A percentile compares a stretch with the other conserved stretches of the same genome.
phyloP scores from a whole-genome alignment of 176 grass and related monocot species.

The Calamus simplicifolius region DNA sequence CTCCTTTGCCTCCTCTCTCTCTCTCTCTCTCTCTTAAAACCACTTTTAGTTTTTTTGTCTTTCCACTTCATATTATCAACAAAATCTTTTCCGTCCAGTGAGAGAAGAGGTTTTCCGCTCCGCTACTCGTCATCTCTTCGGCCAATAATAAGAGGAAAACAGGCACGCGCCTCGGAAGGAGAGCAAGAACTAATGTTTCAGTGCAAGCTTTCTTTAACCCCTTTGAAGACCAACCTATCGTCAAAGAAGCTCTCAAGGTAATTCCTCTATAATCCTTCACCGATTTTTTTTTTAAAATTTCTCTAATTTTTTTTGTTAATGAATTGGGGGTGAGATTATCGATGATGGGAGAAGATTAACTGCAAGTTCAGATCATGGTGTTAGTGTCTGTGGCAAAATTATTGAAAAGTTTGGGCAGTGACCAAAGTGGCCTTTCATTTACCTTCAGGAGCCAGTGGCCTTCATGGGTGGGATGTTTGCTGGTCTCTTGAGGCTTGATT shows the following conservation, averaged over 20 bases:
- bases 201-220: slow-evolving; percentile 61
- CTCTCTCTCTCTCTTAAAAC: neutral
- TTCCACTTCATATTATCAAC: neutral
- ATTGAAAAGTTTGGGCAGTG: neutral
- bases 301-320: neutral
- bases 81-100: slow-evolving; percentile 14
- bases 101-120: slow-evolving; percentile 1
- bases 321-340: neutral
- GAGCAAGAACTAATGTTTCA: neutral
- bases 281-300: neutral
- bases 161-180: neutral
- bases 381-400: neutral
- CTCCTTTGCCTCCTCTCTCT: neutral
- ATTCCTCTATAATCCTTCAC: neutral
- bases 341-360: neutral
- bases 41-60: neutral
- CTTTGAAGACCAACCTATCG: slow-evolving; percentile 62
- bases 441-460: slow-evolving; percentile 81
- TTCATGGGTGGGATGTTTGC: slow-evolving; percentile 91
- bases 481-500: slow-evolving; percentile 82
- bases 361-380: neutral
- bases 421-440: neutral
- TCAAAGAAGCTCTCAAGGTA: slow-evolving; percentile 81
- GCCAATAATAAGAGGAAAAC: neutral
- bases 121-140: neutral